Conservation (phyloP, 2,329 filamentous ascomycete genomes). For the Cylindrodendrum hubeiense region DNA sequence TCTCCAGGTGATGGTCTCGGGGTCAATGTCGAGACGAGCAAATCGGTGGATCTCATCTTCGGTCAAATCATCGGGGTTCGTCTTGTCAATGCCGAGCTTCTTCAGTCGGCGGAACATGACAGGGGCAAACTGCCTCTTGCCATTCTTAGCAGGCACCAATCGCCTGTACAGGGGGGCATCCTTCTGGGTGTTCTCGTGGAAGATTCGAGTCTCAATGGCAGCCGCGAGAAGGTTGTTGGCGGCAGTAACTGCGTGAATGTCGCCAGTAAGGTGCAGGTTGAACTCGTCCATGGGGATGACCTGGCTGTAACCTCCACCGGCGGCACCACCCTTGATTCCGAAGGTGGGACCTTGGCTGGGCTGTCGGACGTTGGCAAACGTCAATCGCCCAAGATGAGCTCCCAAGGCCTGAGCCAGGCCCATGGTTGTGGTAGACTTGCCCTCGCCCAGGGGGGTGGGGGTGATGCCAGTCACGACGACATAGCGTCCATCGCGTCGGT, state of each 20-base stretch:
- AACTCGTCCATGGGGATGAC: slow-evolving; percentile 99
- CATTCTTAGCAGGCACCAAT: slow-evolving; percentile 90
- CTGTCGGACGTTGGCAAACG: slow-evolving; percentile 96
- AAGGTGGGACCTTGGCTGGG: slow-evolving; percentile 98
- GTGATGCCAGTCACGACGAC: slow-evolving; percentile 96
- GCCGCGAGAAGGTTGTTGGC: slow-evolving; percentile 97
- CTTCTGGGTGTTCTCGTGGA: slow-evolving; percentile 96
- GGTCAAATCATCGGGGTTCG: slow-evolving; percentile 89
- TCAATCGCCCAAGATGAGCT: slow-evolving; percentile 86
- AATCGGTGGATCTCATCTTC: slow-evolving; percentile 90
- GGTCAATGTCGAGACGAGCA: slow-evolving; percentile 95
- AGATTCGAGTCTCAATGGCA: slow-evolving; percentile 97
- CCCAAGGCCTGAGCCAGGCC: slow-evolving; percentile 93
- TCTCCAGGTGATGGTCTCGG: slow-evolving; percentile 96
- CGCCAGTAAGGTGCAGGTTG: slow-evolving; percentile 96
- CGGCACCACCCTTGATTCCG: slow-evolving; percentile 98
- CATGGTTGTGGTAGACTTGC: slow-evolving; percentile 98
- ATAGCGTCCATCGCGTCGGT: slow-evolving; percentile 91
- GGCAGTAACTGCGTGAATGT: slow-evolving; percentile 96
- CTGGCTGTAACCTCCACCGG: slow-evolving; percentile 97
- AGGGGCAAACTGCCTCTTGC: slow-evolving; percentile 86
- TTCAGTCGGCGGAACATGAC: slow-evolving; percentile 94
- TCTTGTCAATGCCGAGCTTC: slow-evolving; percentile 97
- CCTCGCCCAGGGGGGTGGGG: slow-evolving; percentile 94
- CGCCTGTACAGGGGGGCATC: slow-evolving; percentile 89